A percentile compares a stretch with the other conserved stretches of the same genome.
phyloP scores from a whole-genome alignment of 2,329 filamentous ascomycete species.

The Fusarium cyanostomum region DNA sequence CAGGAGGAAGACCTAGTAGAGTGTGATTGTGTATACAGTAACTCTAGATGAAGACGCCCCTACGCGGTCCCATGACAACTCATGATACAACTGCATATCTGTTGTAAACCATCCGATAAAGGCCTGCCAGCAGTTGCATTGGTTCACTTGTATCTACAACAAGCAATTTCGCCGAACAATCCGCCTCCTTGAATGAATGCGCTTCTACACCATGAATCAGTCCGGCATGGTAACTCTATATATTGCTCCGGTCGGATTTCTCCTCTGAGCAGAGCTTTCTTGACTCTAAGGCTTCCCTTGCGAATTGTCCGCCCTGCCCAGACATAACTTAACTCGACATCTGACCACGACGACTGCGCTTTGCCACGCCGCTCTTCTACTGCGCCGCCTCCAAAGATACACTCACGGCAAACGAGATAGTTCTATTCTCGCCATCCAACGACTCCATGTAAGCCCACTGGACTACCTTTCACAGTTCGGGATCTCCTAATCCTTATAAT shows the following conservation, averaged over 20 bases:
- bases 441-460: too few species aligned
- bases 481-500: not conserved
- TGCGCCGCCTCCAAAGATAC: too few species aligned
- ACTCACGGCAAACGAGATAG: too few species aligned
- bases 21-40: not conserved
- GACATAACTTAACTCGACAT: too few species aligned
- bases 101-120: not conserved
- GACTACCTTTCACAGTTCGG: too few species aligned
- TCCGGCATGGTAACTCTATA: not conserved
- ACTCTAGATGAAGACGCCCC: not conserved
- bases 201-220: conserved; percentile 15
- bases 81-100: not conserved
- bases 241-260: not conserved
- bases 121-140: not conserved
- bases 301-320: too few species aligned
- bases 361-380: too few species aligned
- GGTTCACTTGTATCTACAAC: not conserved
- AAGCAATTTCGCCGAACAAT: not conserved
- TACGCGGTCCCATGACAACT: not conserved
- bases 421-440: too few species aligned
- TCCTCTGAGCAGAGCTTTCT: too few species aligned
- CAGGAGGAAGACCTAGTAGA: conserved; percentile 73
- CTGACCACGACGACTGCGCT: too few species aligned
- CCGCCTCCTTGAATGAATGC: not conserved
- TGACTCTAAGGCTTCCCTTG: too few species aligned